Evolutionary conservation across 768 basidiomycete species (phyloP), one percentile per base, ranked within the genome.

Genomic region (Amylocystis lapponica): DNA sequence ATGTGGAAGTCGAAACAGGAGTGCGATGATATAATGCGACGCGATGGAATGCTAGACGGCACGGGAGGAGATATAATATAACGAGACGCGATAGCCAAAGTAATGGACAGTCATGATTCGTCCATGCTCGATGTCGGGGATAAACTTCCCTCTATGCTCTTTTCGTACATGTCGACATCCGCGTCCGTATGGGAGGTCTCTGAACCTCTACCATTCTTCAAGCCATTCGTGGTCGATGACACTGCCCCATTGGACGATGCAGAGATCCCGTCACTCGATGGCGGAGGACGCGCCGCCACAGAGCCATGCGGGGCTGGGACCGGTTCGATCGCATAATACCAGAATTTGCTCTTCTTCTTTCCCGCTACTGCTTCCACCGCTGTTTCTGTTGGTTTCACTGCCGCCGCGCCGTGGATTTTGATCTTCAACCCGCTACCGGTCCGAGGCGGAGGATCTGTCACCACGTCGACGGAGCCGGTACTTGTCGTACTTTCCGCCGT

Each of bases 311-410:
- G 50, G 20, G 64, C 67, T 7, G 73, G 61, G 33, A 75, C 54
- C 1, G 86, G 83, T 53, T 91, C 88, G 20, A 91, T 85, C 16
- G 88, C 88, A 50, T 92, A 92, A 33, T 84, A 83, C 87, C 88
- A 89, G 60, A 81, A 90, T 56, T 85, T 89, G 57, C 88, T 90
- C 61, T 75, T 81, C 67, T 86, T 90, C 68, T 83, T 87, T 48
- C 87, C 86, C 26, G 76, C 79, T 19, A 87, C 71, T 46, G 82
- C 75, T 45, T 87, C 87, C 58, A 87, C 50, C n/a, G 83, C 83
- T 32, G 80, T 67, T 57, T 91, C 86, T 27, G 70, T 80, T 12
- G 83, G 76, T 56, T 81, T 87, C 49, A 86, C 57, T 27, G 77
- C 78, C 13, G 84, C 79, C 0, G 82, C 79, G 33, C 82, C 77